Percentiles rank a stretch among this genome's conserved stretches.
Evolutionary conservation across 129 eudicot genomes (phyloP).

Genomic region (Lactuca saligna): DNA sequence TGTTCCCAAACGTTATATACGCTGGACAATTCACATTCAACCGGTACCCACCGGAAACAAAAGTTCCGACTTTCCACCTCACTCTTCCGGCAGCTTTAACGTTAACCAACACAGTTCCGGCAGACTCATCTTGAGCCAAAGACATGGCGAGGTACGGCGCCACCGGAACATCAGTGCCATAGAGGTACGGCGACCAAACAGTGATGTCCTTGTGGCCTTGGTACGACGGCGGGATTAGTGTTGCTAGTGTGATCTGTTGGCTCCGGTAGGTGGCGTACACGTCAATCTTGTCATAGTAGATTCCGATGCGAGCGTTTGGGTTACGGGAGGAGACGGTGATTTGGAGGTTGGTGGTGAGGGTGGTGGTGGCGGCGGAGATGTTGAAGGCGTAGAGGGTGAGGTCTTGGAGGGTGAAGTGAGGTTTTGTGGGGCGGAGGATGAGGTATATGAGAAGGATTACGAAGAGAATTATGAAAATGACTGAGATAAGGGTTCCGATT

Average conservation of each 20-base stretch:
- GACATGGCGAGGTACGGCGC: slow-evolving; percentile 50
- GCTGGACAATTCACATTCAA: slow-evolving; percentile 75
- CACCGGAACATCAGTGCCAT: slow-evolving; percentile 57
- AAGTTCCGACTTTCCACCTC: slow-evolving; percentile 71
- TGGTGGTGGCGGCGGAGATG: slow-evolving; percentile 41
- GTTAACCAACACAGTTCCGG: slow-evolving; percentile 53
- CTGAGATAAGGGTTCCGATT: slow-evolving; percentile 4
- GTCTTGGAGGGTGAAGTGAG: slow-evolving; percentile 73
- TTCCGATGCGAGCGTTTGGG: slow-evolving; percentile 59
- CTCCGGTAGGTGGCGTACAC: slow-evolving; percentile 52
- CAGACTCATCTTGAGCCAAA: slow-evolving; percentile 42
- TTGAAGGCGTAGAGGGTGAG: slow-evolving; percentile 61
- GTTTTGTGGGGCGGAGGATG: slow-evolving; percentile 74
- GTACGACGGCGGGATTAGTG: slow-evolving; percentile 49
- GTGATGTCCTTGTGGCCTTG: slow-evolving; percentile 62
- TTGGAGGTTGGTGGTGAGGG: slow-evolving; percentile 61
- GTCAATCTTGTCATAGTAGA: slow-evolving; percentile 59
- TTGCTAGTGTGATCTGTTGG: slow-evolving; percentile 66
- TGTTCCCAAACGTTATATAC: slow-evolving; percentile 45
- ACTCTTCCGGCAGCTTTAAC: slow-evolving; percentile 53
- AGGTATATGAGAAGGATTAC: slow-evolving; percentile 51
- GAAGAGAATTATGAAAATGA: slow-evolving; percentile 41
- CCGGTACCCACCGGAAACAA: slow-evolving; percentile 44
- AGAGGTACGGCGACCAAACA: slow-evolving; percentile 70
- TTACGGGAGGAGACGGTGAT: slow-evolving; percentile 61